Evolutionary conservation across 75 land plant species (phyloP).

Genomic region (Adiantum capillusveneris): DNA sequence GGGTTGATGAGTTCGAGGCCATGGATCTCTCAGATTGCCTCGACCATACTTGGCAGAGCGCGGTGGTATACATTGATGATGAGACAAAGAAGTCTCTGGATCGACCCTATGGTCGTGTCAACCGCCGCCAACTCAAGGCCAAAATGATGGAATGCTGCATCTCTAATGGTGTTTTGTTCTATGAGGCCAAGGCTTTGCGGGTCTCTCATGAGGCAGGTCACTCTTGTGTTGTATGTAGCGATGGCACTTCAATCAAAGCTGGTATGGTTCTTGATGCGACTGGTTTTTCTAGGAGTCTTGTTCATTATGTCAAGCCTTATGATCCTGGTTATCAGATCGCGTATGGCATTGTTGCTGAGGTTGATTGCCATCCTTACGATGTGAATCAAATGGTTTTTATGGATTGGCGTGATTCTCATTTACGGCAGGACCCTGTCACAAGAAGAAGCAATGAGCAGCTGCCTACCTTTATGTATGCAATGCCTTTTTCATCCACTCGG

Average conservation of each 20-base stretch:
- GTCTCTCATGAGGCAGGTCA: conserved; percentile 41
- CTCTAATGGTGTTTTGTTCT: conserved; percentile 45
- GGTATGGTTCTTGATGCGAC: conserved; percentile 64
- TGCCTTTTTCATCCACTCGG: conserved; percentile 56
- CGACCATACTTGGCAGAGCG: conserved; percentile 28
- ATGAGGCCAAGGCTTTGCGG: conserved; percentile 49
- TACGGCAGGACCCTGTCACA: conserved; percentile 35
- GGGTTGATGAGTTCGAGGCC: conserved; percentile 74
- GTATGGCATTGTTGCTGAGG: conserved; percentile 76
- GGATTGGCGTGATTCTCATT: conserved; percentile 84
- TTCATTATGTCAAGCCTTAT: conserved; percentile 42
- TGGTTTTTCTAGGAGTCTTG: conserved; percentile 51
- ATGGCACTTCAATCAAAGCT: conserved; percentile 40
- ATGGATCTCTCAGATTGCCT: conserved; percentile 58
- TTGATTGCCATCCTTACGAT: conserved; percentile 70
- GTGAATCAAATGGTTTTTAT: conserved; percentile 74
- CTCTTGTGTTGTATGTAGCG: conserved; percentile 53
- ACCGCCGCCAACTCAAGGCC: conserved; percentile 40
- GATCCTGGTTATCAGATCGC: conserved; percentile 73
- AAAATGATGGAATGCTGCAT: conserved; percentile 47
- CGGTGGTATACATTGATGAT: conserved; percentile 55
- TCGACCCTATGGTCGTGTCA: conserved; percentile 59
- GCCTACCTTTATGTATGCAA: conserved; percentile 75
- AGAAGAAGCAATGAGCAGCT: conserved; percentile 28
- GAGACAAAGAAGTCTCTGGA: conserved; percentile 38